Percentiles rank a stretch among this genome's conserved stretches.
Evolutionary conservation across 1,284 basidiomycete species (phyloP).

Genomic region (Trichosporon ovoides): DNA sequence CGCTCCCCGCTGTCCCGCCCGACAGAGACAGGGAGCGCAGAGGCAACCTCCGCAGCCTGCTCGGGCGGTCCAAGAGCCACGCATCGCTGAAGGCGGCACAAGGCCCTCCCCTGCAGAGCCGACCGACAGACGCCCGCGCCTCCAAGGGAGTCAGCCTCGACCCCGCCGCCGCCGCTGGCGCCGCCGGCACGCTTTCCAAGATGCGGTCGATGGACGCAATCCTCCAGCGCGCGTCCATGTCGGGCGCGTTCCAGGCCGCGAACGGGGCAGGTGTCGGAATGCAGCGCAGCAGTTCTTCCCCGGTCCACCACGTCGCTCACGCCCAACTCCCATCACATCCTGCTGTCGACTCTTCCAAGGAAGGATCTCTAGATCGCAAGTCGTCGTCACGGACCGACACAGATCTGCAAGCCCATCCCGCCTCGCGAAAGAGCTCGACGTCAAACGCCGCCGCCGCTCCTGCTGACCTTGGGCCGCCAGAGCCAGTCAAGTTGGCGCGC

Average conservation of each 20-base stretch:
- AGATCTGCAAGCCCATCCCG: too few species aligned
- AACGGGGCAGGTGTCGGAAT: neutral
- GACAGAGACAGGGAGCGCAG: neutral
- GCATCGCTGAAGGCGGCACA: neutral
- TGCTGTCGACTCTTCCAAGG: too few species aligned
- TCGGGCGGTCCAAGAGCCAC: conserved; percentile 1
- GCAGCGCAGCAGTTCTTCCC: neutral
- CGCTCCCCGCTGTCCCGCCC: too few species aligned
- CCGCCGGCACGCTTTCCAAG: neutral
- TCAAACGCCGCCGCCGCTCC: neutral
- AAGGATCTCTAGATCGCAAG: too few species aligned
- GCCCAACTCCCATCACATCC: too few species aligned
- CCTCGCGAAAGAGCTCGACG: neutral
- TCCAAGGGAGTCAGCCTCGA: neutral
- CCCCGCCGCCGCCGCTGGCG: neutral
- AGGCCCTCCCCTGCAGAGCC: neutral
- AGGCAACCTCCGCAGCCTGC: neutral
- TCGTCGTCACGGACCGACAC: too few species aligned
- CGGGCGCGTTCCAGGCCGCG: neutral
- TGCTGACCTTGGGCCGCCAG: neutral
- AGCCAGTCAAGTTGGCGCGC: neutral
- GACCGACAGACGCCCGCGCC: neutral
- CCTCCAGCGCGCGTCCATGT: conserved; percentile 1
- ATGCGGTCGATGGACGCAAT: conserved; percentile 1
- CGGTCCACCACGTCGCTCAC: neutral